phyloP scores from a whole-genome alignment of 257 asterid genomes.

The Ballota nigra region DNA sequence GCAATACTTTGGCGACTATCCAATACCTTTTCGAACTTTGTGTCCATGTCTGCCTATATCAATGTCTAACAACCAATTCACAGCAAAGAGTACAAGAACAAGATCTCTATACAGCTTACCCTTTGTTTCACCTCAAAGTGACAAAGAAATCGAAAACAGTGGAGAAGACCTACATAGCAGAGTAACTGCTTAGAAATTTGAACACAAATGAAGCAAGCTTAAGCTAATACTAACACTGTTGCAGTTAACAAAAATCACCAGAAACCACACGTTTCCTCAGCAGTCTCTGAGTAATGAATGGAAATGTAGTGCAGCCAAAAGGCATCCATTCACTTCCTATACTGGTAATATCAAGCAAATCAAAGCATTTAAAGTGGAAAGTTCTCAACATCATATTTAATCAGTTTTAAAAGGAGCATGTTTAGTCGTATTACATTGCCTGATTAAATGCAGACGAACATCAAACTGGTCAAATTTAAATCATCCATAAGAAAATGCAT shows the following conservation, averaged over 20 bases:
- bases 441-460: neutral
- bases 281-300: neutral
- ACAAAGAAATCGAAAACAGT: slow-evolving; percentile 36
- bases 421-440: neutral
- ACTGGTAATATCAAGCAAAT: neutral
- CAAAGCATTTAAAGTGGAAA: neutral
- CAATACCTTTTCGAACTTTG: slow-evolving; percentile 73
- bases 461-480: neutral
- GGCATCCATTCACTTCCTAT: neutral
- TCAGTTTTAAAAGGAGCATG: neutral
- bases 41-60: slow-evolving; percentile 56
- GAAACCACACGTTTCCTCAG: neutral
- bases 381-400: neutral
- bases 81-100: slow-evolving; percentile 35
- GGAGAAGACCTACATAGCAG: slow-evolving; percentile 37
- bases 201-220: neutral
- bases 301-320: neutral
- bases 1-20: slow-evolving; percentile 50
- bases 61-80: slow-evolving; percentile 50
- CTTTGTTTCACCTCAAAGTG: slow-evolving; percentile 41
- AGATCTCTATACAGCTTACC: slow-evolving; percentile 30
- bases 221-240: neutral
- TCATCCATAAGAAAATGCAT: neutral
- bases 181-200: slow-evolving; percentile 4
- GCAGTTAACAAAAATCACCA: slow-evolving; percentile 1